phyloP scores from a whole-genome alignment of 2,329 filamentous ascomycete genomes.

The Colletotrichum nymphaeae region DNA sequence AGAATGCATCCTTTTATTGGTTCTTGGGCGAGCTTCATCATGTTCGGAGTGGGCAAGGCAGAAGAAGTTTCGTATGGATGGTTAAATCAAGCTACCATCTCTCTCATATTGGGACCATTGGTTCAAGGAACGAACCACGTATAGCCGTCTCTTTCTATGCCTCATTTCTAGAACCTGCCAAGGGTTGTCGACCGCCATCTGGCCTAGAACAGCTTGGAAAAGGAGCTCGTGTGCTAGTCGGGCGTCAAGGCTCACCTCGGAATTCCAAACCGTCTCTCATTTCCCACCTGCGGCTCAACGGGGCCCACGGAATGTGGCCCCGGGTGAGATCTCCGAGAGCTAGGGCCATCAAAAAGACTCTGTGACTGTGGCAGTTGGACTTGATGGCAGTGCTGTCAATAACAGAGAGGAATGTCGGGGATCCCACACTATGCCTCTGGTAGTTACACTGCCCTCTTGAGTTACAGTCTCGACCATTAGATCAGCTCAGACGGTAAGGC shows the following conservation, averaged over 20 bases:
- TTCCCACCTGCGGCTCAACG: constrained; percentile 8
- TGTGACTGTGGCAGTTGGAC: not conserved
- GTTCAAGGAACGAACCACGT: not conserved
- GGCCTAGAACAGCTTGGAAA: not conserved
- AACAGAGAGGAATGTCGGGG: not conserved
- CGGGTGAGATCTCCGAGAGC: not conserved
- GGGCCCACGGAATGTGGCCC: constrained; percentile 15
- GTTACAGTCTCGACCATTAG: not conserved
- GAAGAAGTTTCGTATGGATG: not conserved
- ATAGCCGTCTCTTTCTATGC: not conserved
- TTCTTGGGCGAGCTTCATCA: not conserved
- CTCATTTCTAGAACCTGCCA: not conserved
- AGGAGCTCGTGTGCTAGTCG: not conserved
- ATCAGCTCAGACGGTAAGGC: not conserved
- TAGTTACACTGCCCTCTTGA: not conserved
- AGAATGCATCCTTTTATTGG: not conserved
- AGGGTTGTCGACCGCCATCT: not conserved
- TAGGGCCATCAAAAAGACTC: not conserved
- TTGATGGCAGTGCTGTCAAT: constrained; percentile 2
- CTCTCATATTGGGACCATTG: not conserved
- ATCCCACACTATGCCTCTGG: not conserved
- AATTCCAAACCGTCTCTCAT: constrained; percentile 5
- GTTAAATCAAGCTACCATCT: not conserved
- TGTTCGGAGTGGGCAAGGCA: not conserved
- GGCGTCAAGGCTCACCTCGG: not conserved